A percentile compares a stretch with the other conserved stretches of the same genome.
Evolutionary conservation across 306 rosid genomes (phyloP).

Genomic region (Dryas octopetala): DNA sequence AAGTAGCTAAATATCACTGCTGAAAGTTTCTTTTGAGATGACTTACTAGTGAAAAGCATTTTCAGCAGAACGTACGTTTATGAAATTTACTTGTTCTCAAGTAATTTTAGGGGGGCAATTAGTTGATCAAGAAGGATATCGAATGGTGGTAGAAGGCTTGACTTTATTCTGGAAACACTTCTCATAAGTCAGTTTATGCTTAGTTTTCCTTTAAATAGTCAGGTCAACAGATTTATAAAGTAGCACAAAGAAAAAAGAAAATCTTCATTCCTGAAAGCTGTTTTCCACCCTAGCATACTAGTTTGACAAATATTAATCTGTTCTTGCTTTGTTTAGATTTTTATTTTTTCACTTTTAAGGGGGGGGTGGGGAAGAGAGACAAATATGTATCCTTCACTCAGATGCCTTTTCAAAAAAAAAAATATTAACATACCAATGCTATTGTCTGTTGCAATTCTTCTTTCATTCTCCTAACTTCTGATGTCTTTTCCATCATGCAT

Average conservation of each 20-base stretch:
- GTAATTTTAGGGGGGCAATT: not conserved
- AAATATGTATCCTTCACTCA: slow-evolving; percentile 17
- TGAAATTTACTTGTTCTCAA: not conserved
- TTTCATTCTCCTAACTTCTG: slow-evolving; percentile 68
- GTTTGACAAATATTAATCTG: no score
- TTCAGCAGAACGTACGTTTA: not conserved
- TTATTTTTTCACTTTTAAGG: not conserved
- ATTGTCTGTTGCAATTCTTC: slow-evolving; percentile 51
- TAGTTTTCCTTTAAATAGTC: not conserved
- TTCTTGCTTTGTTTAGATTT: not conserved
- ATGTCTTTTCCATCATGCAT: slow-evolving; percentile 59
- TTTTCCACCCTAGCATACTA: not conserved
- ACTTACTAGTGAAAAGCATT: not conserved
- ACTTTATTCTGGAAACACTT: not conserved
- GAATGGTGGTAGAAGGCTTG: not conserved
- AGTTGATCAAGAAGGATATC: not conserved
- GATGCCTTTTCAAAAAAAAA: slow-evolving; percentile 17
- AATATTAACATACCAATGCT: slow-evolving; percentile 54
- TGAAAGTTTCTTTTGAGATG: not conserved
- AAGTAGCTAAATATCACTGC: not conserved
- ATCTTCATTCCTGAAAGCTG: not conserved
- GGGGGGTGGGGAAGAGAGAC: not conserved
- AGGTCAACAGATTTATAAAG: not conserved
- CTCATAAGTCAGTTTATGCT: not conserved
- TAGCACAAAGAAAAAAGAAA: not conserved